Conservation (phyloP, 371 early-diverging fungal genomes). For the Lichtheimia ramosa region DNA sequence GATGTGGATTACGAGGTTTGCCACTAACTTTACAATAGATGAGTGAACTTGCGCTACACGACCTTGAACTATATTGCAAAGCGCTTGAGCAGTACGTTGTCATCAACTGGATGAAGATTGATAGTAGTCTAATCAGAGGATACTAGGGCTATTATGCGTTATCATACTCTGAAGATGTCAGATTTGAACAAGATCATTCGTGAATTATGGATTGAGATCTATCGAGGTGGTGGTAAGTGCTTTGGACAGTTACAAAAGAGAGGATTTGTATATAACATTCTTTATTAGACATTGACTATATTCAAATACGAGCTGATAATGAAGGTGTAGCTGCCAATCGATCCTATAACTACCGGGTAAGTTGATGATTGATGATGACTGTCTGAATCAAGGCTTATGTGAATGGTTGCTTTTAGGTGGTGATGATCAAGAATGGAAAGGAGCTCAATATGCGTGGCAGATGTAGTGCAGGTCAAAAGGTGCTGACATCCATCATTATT, state of each 20-base stretch:
- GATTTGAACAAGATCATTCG: constrained; percentile 97
- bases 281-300: constrained; percentile 88
- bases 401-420: constrained; percentile 58
- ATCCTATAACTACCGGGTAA: constrained; percentile 90
- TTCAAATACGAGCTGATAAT: constrained; percentile 90
- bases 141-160: constrained; percentile 89
- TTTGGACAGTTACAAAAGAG: background rate
- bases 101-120: background rate
- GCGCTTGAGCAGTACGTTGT: constrained; percentile 76
- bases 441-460: constrained; percentile 98
- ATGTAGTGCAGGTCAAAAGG: constrained; percentile 99
- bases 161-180: constrained; percentile 95
- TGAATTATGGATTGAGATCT: constrained; percentile 97
- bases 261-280: background rate
- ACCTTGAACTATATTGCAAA: constrained; percentile 86
- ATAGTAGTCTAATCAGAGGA: background rate
- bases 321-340: constrained; percentile 68
- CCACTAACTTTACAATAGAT: constrained; percentile 43
- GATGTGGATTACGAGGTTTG: background rate
- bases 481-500: constrained; percentile 96
- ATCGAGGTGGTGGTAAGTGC: constrained; percentile 89
- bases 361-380: background rate
- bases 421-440: constrained; percentile 93
- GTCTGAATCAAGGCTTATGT: background rate
- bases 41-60: constrained; percentile 73